Evolutionary conservation across 495 filamentous ascomycete genomes (phyloP).

Genomic region (Letharia columbiana): DNA sequence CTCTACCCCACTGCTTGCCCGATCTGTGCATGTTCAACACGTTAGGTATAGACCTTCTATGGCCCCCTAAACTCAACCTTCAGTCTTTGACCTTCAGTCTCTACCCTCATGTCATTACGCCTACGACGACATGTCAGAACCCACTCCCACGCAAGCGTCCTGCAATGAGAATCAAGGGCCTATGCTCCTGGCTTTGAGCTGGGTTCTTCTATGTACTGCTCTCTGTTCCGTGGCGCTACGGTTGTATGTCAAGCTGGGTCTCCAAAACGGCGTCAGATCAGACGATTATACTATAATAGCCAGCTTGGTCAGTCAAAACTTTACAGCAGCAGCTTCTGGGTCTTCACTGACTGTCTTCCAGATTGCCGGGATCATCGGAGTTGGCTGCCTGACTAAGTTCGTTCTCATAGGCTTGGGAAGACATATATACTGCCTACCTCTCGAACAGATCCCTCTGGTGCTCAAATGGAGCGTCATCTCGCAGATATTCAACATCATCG

Average conservation of each 20-base stretch:
- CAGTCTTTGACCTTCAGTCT: not conserved
- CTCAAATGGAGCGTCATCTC: conserved; percentile 22
- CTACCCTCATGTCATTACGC: not conserved
- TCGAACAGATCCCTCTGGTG: conserved; percentile 13
- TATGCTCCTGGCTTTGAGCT: conserved; percentile 20
- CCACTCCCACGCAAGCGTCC: conserved; percentile 6
- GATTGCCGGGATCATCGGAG: conserved; percentile 19
- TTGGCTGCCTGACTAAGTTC: conserved; percentile 18
- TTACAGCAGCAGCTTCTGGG: not conserved
- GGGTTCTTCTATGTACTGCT: conserved; percentile 12
- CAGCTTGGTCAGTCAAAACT: conserved; percentile 19
- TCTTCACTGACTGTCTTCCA: conserved; percentile 6
- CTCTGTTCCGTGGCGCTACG: conserved; percentile 19
- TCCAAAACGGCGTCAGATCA: conserved; percentile 16
- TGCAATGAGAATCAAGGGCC: conserved; percentile 22
- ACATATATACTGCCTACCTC: conserved; percentile 23
- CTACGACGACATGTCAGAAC: conserved; percentile 15
- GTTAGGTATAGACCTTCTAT: not conserved
- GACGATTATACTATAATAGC: conserved; percentile 24
- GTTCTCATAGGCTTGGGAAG: conserved; percentile 20
- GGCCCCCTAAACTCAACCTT: not conserved
- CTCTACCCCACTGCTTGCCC: not conserved
- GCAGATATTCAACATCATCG: conserved; percentile 24
- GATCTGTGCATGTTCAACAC: not conserved
- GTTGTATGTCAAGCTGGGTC: conserved; percentile 20